Percentiles rank a stretch among this genome's conserved stretches.
Conservation (phyloP, 495 filamentous ascomycete genomes). For the Aspergillus sclerotiicarbonarius region DNA sequence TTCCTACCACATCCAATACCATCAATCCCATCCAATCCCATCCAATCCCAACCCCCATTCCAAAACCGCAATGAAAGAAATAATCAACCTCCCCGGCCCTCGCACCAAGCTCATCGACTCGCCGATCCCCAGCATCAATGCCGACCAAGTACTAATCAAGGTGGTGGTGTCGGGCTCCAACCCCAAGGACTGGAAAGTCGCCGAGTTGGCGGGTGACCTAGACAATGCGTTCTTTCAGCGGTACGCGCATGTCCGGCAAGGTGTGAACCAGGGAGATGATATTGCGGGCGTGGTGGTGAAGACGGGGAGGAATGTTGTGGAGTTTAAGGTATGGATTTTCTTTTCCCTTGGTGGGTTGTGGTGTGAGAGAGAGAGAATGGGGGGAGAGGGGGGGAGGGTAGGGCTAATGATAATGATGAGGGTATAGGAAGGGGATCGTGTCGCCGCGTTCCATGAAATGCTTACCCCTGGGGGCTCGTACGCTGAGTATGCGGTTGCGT, state of each 20-base stretch:
- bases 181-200: constrained; percentile 74
- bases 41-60: background rate
- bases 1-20: no score
- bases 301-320: constrained; percentile 58
- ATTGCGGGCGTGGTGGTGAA: constrained; percentile 64
- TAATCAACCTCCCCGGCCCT: constrained; percentile 16
- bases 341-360: no score
- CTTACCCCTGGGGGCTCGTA: constrained; percentile 54
- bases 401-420: background rate
- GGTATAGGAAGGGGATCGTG: constrained; percentile 57
- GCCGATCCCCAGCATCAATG: constrained; percentile 55
- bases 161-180: constrained; percentile 70
- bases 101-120: constrained; percentile 15
- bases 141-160: constrained; percentile 66
- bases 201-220: constrained; percentile 19
- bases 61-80: constrained; percentile 18
- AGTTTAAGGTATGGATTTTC: constrained; percentile 44
- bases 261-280: constrained; percentile 64
- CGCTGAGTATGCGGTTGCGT: constrained; percentile 68
- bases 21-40: background rate
- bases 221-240: constrained; percentile 16
- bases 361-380: no score
- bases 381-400: background rate
- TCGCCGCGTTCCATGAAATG: constrained; percentile 70
- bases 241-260: constrained; percentile 4